A percentile compares a stretch with the other conserved stretches of the same genome.
Conservation (phyloP, 2,329 filamentous ascomycete species). For the Ustilaginoidea virens region DNA sequence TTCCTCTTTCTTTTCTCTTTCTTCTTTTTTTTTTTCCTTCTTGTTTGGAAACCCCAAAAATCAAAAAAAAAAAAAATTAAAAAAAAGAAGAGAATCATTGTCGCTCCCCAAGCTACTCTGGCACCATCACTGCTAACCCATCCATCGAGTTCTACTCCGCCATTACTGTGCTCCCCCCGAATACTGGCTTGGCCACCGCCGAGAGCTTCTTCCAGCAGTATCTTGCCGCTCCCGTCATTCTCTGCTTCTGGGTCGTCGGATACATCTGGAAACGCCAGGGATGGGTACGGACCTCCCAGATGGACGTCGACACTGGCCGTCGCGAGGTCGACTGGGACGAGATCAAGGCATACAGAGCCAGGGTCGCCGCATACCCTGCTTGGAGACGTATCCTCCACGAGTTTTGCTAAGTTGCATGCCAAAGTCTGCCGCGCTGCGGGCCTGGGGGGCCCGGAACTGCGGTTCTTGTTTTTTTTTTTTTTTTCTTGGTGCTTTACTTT, state of each 20-base stretch:
- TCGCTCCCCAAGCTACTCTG: background rate
- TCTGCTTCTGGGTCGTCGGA: conserved; percentile 39
- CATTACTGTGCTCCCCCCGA: conserved; percentile 19
- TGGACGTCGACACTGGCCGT: conserved; percentile 53
- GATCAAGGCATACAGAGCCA: conserved; percentile 38
- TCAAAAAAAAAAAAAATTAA: too few species aligned
- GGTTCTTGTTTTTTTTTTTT: background rate
- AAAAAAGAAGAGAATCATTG: too few species aligned
- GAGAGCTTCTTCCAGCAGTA: conserved; percentile 40
- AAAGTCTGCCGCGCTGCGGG: too few species aligned
- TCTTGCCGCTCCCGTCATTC: conserved; percentile 37
- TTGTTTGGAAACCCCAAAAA: too few species aligned
- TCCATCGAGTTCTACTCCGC: conserved; percentile 32
- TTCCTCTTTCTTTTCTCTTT: too few species aligned
- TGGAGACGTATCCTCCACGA: conserved; percentile 29
- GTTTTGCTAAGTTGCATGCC: conserved; percentile 17
- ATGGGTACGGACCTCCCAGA: conserved; percentile 41
- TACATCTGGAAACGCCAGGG: conserved; percentile 51
- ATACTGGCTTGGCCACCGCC: conserved; percentile 20
- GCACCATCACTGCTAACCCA: background rate
- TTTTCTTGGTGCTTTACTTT: background rate
- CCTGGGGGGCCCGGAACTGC: too few species aligned
- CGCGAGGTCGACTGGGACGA: conserved; percentile 50
- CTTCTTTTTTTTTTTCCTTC: too few species aligned
- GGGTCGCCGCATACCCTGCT: conserved; percentile 33